Evolutionary conservation across 495 filamentous ascomycete genomes (phyloP), one percentile per base, ranked within the genome.

Genomic region (Aspergillus indologenus): DNA sequence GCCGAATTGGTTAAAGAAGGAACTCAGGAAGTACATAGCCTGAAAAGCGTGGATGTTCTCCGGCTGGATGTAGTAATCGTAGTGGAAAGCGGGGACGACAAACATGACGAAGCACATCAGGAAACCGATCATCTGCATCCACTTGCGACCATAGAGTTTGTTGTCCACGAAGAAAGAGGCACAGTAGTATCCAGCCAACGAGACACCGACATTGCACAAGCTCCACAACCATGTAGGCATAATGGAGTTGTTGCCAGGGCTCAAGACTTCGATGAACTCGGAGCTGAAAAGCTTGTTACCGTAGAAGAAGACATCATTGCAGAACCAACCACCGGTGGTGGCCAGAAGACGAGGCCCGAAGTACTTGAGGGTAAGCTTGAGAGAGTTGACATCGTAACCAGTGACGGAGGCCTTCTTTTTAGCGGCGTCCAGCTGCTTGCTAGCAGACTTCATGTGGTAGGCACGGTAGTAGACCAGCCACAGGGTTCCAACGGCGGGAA

Each of bases 1-100:
- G 7, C 92, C 91, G 65, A 96, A 96, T 72, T 96, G 92, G 80
- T 94, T 95, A 85, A 96, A 96, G 80, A 96, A 96, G 43, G 87
- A 90, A 47, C 88, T 89, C 49, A 94, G 71, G 79, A 92, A 96
- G 80, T 96, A 83, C 89, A 96, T 94, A 60, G 91, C 83, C 73
- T 94, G 90, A 87, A 96, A 96, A 0, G 78, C 75, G 59, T 87
- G 81, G 76, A 95, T 86, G 64, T 88, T 81, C 17, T 74, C 75
- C 0, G 79, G 75, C 14, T 67, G 69, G 15, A 78, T 88, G 78
- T 89, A 96, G 79, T 92, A 92, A 0, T 88, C 66, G 80, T 82
- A 96, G 66, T 90, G 73, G 83, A 95, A 96, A 31, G 83, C 90
- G 7, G 92, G 91, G 18, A 96, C 76, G 60, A 92, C 75, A 74